These are phyloP conservation scores for Drosera spatulata DNA, from an alignment of 179 eudicot genomes.

Conservation along the genomic window DNA sequence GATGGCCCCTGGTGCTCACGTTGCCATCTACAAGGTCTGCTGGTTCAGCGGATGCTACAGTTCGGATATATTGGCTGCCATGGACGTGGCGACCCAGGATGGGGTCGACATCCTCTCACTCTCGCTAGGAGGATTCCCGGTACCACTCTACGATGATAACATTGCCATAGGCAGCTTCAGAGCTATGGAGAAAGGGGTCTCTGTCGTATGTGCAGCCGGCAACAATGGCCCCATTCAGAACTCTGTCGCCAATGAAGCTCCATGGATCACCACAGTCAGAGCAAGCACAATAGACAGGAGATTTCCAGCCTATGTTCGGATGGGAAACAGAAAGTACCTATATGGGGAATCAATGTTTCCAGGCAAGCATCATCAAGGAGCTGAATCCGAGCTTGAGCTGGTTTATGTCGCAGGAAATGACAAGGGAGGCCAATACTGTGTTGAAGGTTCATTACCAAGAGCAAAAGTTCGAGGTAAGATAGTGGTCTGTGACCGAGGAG, in stretches of 20 bases:
- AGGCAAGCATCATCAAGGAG: constrained; percentile 23
- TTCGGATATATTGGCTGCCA: constrained; percentile 82
- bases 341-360: constrained; percentile 87
- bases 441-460: constrained; percentile 62
- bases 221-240: constrained; percentile 60
- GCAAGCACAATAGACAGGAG: constrained; percentile 83
- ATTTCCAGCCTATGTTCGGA: constrained; percentile 63
- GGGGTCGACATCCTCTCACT: constrained; percentile 84
- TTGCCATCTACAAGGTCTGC: constrained; percentile 87
- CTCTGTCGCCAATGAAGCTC: constrained; percentile 85
- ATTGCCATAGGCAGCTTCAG: constrained; percentile 89
- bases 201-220: constrained; percentile 82
- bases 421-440: constrained; percentile 56
- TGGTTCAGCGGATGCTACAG: constrained; percentile 88
- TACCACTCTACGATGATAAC: constrained; percentile 73
- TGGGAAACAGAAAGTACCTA: constrained; percentile 49
- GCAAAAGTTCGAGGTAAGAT: constrained; percentile 63
- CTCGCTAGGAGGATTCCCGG: constrained; percentile 80
- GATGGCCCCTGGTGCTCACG: constrained; percentile 82
- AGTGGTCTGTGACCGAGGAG: constrained; percentile 84
- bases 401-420: constrained; percentile 45
- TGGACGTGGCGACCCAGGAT: constrained; percentile 80
- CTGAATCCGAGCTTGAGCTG: constrained; percentile 37
- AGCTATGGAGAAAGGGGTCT: constrained; percentile 68
- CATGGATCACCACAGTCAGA: constrained; percentile 86